Base-by-base conservation (phyloP, 139 green algal genomes). In the Chlorella sp. region DNA sequence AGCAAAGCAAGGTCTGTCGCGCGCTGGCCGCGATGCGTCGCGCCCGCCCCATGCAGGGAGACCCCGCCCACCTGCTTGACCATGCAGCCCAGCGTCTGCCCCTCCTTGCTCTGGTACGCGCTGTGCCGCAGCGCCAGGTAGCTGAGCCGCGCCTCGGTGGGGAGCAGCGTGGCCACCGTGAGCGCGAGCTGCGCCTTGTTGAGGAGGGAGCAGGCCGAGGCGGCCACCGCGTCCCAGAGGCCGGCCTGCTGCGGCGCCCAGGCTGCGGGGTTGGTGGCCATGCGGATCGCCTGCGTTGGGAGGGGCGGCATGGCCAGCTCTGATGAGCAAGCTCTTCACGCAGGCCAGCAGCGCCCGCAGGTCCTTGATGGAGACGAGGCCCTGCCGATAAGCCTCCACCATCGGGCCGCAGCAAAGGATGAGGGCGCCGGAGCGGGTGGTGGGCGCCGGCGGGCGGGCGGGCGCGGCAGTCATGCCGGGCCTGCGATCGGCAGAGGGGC, bases 121-220 rank as follows among this genome's bases (percentile, higher is more conserved):
- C 40, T 38, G 63, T 79, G 73, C 38, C 73, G 73, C 50, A 79
- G 62, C 15, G 50, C 46, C 53, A 79, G 60, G 62, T 79, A 79
- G 50, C 38, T 50, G 17, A 79, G 40, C 14, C 73, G 73, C 15
- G 63, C 48, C 73, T 79, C 73, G 38, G 73, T 51, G 1, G 73
- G 62, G n/a, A 79, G 48, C 63, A 79, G 41, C 31, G n/a, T 17
- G n/a, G 73, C 73, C 38, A 79, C 63, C 62, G 73, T 45, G n/a
- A 79, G 63, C 50, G 67, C 63, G 48, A 79, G 73, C 38, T 58
- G 42, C 4, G 73, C 0, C 15, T 19, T 31, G 67, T 25, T 35
- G 48, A 17, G 65, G 25, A 21, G 38, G 25, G 5, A n/a, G 42
- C 23, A 41, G 23, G 60, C 50, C 3, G 73, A 79, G 1, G 48